phyloP scores from a whole-genome alignment of 768 basidiomycete genomes.

The Leccinellum albellum region DNA sequence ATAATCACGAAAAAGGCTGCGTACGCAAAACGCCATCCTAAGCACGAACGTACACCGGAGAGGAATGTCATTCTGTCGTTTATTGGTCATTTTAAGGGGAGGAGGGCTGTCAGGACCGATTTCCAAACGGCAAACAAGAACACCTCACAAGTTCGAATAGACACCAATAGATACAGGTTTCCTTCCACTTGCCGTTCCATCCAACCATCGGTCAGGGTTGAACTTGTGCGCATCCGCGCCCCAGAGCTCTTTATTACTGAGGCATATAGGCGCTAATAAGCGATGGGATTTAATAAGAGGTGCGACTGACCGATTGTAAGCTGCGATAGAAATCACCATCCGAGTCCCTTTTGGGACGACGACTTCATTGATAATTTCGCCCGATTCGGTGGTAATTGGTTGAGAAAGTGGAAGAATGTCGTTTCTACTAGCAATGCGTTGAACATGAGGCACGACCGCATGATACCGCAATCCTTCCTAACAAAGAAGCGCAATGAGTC shows the following conservation, averaged over 20 bases:
- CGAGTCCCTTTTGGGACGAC: conserved; percentile 50
- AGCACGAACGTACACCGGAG: conserved; percentile 22
- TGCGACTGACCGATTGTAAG: conserved; percentile 46
- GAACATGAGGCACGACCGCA: conserved; percentile 51
- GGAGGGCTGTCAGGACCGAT: background rate
- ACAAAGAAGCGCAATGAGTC: background rate
- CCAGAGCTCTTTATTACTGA: conserved; percentile 29
- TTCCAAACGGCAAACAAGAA: background rate
- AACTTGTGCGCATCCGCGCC: conserved; percentile 31
- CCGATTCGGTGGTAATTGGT: conserved; percentile 46
- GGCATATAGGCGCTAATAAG: background rate
- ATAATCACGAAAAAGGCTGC: background rate
- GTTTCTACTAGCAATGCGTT: conserved; percentile 48
- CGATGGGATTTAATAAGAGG: background rate
- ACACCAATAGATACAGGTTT: conserved; percentile 24
- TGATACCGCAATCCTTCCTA: conserved; percentile 48
- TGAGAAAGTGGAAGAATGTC: conserved; percentile 58
- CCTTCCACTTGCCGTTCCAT: conserved; percentile 17
- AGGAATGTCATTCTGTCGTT: conserved; percentile 29
- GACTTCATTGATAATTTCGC: conserved; percentile 40
- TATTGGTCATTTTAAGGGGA: background rate
- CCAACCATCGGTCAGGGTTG: conserved; percentile 30
- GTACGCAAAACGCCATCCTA: conserved; percentile 15
- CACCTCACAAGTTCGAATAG: conserved; percentile 29
- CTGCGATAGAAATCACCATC: conserved; percentile 50